Conservation (phyloP, 176 grass and related monocot genomes). For the Zea mays region DNA sequence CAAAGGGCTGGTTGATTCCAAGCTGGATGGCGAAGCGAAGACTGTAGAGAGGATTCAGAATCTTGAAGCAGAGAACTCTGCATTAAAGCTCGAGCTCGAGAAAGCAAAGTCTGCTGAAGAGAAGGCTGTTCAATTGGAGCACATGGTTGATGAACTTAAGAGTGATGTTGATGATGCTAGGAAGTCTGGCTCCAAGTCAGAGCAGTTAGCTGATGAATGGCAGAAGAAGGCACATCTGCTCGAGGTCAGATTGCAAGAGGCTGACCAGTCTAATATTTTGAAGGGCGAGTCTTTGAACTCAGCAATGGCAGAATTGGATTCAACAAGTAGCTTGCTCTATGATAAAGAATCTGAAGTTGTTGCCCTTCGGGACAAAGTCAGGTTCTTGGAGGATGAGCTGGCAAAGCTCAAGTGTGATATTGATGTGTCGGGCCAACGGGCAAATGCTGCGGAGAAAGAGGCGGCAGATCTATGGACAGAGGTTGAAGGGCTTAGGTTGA, state of each 20-base stretch:
- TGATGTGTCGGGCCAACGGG: constrained; percentile 31
- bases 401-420: constrained; percentile 53
- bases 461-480: constrained; percentile 41
- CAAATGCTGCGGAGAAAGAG: constrained; percentile 63
- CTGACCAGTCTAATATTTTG: constrained; percentile 50
- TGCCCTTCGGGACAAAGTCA: constrained; percentile 59
- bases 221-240: constrained; percentile 57
- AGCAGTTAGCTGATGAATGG: constrained; percentile 46
- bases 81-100: constrained; percentile 50
- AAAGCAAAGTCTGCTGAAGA: constrained; percentile 54
- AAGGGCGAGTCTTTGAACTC: constrained; percentile 61
- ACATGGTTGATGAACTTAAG: constrained; percentile 49
- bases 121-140: constrained; percentile 46
- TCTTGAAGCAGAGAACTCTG: constrained; percentile 48
- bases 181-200: constrained; percentile 41
- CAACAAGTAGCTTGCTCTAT: constrained; percentile 52
- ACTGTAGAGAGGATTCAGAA: constrained; percentile 43
- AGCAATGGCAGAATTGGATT: constrained; percentile 61
- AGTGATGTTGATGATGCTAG: constrained; percentile 47
- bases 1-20: constrained; percentile 55
- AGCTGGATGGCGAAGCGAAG: constrained; percentile 46
- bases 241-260: constrained; percentile 70
- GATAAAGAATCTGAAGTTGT: constrained; percentile 60
- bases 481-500: constrained; percentile 53
- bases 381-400: constrained; percentile 63